A percentile compares a stretch with the other conserved stretches of the same genome.
phyloP scores from a whole-genome alignment of 345 rosid genomes.

The Brassica carinata region DNA sequence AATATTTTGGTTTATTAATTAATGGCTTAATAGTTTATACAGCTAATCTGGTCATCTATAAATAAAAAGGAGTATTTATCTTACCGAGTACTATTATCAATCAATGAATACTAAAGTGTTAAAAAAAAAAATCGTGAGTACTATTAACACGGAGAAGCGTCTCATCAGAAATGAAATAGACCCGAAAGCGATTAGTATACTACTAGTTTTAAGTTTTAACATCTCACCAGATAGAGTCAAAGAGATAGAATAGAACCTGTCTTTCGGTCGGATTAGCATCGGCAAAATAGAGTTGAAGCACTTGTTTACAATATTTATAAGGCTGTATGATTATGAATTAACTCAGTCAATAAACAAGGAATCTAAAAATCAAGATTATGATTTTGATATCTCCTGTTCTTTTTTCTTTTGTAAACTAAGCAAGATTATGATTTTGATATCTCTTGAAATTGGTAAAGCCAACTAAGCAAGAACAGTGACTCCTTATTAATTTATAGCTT shows the following conservation, averaged over 20 bases:
- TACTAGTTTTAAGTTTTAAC: background rate
- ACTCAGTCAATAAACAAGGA: no score
- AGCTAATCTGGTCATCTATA: background rate
- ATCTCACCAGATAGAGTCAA: no score
- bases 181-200: background rate
- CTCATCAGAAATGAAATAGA: background rate
- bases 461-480: no score
- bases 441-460: no score
- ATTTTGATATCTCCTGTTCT: no score
- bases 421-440: no score
- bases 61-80: background rate
- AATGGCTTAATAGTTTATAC: background rate
- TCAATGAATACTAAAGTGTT: no score
- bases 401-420: no score
- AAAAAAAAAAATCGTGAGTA: background rate
- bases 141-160: background rate
- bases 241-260: background rate
- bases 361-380: no score
- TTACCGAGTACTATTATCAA: background rate
- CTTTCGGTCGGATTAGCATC: background rate
- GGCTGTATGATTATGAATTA: no score
- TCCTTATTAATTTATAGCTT: no score
- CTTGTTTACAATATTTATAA: no score
- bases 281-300: background rate
- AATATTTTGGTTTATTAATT: background rate